phyloP scores from a whole-genome alignment of 495 filamentous ascomycete species.

The Podospora tetraspora region DNA sequence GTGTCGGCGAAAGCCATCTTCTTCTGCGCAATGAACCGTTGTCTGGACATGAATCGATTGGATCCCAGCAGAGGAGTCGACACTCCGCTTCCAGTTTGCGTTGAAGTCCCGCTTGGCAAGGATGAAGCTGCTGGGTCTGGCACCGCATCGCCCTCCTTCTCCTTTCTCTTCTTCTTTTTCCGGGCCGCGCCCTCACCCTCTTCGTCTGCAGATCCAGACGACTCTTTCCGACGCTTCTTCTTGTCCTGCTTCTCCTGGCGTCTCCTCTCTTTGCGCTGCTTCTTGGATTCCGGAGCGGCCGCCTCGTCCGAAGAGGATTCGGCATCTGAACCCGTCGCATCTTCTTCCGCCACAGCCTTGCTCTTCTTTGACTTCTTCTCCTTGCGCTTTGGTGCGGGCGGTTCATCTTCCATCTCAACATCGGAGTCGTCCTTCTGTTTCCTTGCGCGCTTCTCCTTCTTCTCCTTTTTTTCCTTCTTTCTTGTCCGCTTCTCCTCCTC shows the following conservation, averaged over 20 bases:
- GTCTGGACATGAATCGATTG: conserved; percentile 58
- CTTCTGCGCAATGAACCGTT: conserved; percentile 74
- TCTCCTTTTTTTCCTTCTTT: conserved; percentile 42
- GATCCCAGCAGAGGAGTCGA: conserved; percentile 41
- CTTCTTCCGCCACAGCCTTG: conserved; percentile 32
- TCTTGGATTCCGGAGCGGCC: conserved; percentile 34
- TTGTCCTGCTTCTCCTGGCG: conserved; percentile 37
- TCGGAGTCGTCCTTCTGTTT: conserved; percentile 31
- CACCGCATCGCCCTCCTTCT: conserved; percentile 21
- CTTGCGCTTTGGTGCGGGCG: conserved; percentile 28
- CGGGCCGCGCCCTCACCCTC: not conserved
- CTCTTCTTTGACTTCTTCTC: conserved; percentile 38
- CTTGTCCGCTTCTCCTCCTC: conserved; percentile 26
- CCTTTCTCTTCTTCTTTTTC: conserved; percentile 25
- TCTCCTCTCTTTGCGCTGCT: conserved; percentile 24
- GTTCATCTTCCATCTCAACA: conserved; percentile 11
- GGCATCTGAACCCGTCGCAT: conserved; percentile 23
- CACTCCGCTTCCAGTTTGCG: conserved; percentile 21
- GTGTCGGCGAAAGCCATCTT: conserved; percentile 65
- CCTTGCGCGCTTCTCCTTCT: conserved; percentile 37
- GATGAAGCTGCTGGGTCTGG: conserved; percentile 8
- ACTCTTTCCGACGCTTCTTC: conserved; percentile 39
- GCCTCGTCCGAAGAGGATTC: conserved; percentile 12
- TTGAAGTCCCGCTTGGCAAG: conserved; percentile 23
- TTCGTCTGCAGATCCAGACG: conserved; percentile 22